Evolutionary conservation across 2,329 filamentous ascomycete genomes (phyloP), one percentile per base, ranked within the genome.

Genomic region (Akanthomyces dipterigenus): DNA sequence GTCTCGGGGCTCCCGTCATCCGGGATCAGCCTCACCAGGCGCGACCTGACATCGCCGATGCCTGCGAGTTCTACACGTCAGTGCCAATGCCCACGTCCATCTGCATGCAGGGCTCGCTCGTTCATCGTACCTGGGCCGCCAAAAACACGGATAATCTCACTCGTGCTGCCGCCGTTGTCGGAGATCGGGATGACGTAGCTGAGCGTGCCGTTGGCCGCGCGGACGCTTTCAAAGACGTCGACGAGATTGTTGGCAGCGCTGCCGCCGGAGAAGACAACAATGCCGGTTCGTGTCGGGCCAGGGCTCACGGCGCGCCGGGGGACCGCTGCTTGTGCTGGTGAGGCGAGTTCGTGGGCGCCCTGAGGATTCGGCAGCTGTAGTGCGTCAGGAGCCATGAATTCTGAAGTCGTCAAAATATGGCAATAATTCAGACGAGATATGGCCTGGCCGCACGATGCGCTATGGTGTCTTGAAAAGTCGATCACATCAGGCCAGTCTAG

Each of bases 221-320:
- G 80, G 38, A 90, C 79, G 20, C 78, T 77, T 67, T 84, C 88
- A 75, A 97, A 97, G 12, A 96, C 90, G 72, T 97, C 93, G 45
- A 97, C 93, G 5, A 97, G 83, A 69, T 84, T 96, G 71, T 97
- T 98, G 6, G 93, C 92, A n/a, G 93, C 93, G 67, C 91, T 96
- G 58, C 93, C 93, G 43, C 92, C 92, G 0, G 92, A 96, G 74
- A 97, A 95, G 55, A 96, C 88, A 24, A 93, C 90, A 62, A 96
- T 87, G 46, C 60, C 60, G 16, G 38, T 53, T 3, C 60, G 54
- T 16, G 53, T 40, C 18, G 60, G n/a, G 22, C 53, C 54, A 2
- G 60, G 60, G 31, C 60, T 62, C 14, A 48, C 28, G 22, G 60
- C 46, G 38, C 60, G 60, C 7, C 45, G 43, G 7, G 60, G 60